Base-by-base conservation (phyloP, 768 basidiomycete genomes). In the Sporobolomyces pararoseus region DNA sequence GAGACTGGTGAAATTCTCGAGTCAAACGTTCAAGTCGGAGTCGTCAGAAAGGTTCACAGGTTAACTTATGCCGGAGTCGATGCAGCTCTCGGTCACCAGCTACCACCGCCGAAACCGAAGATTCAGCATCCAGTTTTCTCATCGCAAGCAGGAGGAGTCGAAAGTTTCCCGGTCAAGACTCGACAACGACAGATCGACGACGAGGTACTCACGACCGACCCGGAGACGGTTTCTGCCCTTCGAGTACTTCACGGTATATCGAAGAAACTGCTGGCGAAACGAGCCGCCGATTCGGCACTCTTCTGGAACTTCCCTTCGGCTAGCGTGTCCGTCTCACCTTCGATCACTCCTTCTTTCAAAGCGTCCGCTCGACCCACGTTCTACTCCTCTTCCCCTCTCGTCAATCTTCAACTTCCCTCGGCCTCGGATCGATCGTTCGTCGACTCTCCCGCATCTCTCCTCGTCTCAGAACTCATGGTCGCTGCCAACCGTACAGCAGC, bases 381-480 rank as follows among this genome's bases (percentile, higher is more conserved):
- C 63, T 67, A 50, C 53, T 6, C 62, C 2, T 0, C 25, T 14
- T 12, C 68, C 7, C 72, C 72, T 1, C 61, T 42, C 39, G 59
- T 70, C 42, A 32, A 63, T 7, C 32, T 67, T 1, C 49, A 49
- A 29, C 65, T 67, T 13, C 65, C 72, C 0, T 39, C 60, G 32
- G 4, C 39, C 3, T 0, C n/a, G 42, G 52, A 51, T 34, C 19
- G 21, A 21, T 25, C 63, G 7, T 54, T 35, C 69, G 47, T 53
- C 62, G 62, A 68, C 14, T 68, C 31, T 72, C 88, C 23, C 83
- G 84, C 49, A 74, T 78, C 54, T n/a, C 50, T 58, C 16, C 75
- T 91, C 61, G 86, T 99, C 16, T 82, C 87, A 0, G 92, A 96
- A 79, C 82, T 84, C 75, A 93, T 93, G 88, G 89, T 91, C 76